phyloP scores from a whole-genome alignment of 306 rosid species.

The Sphenostylis stenocarpa region DNA sequence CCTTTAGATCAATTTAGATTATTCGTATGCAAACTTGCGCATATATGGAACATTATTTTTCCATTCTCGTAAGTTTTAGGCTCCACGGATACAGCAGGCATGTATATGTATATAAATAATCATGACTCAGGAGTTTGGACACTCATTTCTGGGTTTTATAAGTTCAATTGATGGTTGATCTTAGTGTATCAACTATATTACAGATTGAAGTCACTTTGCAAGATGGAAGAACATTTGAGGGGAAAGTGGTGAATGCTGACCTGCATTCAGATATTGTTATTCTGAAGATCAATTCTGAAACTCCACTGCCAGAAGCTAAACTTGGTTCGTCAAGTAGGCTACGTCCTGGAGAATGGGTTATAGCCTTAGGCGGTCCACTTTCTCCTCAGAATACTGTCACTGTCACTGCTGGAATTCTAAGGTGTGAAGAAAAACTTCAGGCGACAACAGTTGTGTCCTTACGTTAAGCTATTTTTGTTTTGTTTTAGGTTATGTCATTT shows the following conservation, averaged over 20 bases:
- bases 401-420: constrained; percentile 90
- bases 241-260: constrained; percentile 76
- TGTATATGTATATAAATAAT: not conserved
- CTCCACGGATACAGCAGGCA: not conserved
- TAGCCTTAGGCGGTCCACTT: constrained; percentile 85
- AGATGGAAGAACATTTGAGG: constrained; percentile 91
- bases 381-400: constrained; percentile 93
- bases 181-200: constrained; percentile 1
- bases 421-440: constrained; percentile 46
- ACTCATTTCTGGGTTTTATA: not conserved
- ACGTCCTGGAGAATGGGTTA: constrained; percentile 94
- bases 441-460: not conserved
- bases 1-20: constrained; percentile 3
- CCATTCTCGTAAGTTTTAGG: not conserved
- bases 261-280: constrained; percentile 84
- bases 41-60: not conserved
- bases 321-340: constrained; percentile 78
- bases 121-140: not conserved
- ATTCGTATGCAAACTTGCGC: not conserved
- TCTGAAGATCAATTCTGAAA: constrained; percentile 74
- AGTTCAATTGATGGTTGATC: not conserved
- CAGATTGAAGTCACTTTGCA: constrained; percentile 89
- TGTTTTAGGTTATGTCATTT: not conserved
- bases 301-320: constrained; percentile 80
- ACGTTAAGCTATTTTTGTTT: not conserved